Conservation (phyloP, 768 basidiomycete species). For the Tricholomella constricta region DNA sequence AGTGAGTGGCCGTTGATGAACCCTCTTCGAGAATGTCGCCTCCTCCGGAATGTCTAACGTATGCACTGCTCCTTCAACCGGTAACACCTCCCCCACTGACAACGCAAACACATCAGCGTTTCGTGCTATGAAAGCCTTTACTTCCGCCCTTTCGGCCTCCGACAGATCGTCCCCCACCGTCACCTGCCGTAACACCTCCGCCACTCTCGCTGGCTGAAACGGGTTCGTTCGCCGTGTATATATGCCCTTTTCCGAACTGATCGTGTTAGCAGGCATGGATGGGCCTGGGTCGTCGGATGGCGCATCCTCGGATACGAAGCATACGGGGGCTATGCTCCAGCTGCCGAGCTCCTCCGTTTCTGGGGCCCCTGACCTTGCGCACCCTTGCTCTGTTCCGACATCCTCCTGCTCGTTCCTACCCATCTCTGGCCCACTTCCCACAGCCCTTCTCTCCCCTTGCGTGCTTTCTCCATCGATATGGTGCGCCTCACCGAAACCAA, state of each 20-base stretch:
- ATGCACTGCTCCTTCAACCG: constrained; percentile 31
- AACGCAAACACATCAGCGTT: neutral
- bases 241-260: neutral
- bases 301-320: too few relatives aligned
- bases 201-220: constrained; percentile 24
- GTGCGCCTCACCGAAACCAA: too few relatives aligned
- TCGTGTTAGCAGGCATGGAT: neutral
- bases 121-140: neutral
- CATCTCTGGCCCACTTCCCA: too few relatives aligned
- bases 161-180: constrained; percentile 28
- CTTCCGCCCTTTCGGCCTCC: neutral
- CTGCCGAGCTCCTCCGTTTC: too few relatives aligned
- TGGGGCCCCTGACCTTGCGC: too few relatives aligned
- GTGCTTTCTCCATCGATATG: too few relatives aligned
- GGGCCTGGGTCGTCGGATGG: neutral
- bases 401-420: too few relatives aligned
- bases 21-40: constrained; percentile 15
- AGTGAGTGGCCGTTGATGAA: constrained; percentile 20
- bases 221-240: neutral
- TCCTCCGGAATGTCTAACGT: constrained; percentile 32
- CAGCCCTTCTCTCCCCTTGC: too few relatives aligned
- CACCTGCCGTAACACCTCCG: constrained; percentile 20
- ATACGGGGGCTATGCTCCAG: too few relatives aligned
- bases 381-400: too few relatives aligned
- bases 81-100: constrained; percentile 11